These are phyloP conservation scores for Phytophthora nicotianae DNA, from an alignment of 352 stramenopile genomes.

Conservation along the genomic window DNA sequence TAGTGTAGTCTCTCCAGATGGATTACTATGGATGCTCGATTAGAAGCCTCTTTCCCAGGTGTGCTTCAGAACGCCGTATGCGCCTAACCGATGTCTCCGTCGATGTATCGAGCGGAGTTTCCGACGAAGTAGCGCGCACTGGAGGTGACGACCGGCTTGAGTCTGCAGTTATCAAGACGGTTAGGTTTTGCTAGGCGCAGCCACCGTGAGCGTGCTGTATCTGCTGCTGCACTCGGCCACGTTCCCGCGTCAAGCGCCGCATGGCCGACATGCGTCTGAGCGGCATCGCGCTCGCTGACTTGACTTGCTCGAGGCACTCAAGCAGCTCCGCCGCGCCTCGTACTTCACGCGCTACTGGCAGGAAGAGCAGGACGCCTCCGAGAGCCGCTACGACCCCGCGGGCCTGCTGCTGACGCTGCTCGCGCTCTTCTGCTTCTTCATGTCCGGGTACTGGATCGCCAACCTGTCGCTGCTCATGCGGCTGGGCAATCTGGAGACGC, in stretches of 20 bases:
- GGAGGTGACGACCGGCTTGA: no score
- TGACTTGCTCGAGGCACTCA: conserved; percentile 57
- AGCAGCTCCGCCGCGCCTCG: conserved; percentile 44
- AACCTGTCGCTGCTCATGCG: conserved; percentile 77
- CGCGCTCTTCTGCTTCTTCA: conserved; percentile 70
- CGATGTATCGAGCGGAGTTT: no score
- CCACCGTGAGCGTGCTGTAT: conserved; percentile 48
- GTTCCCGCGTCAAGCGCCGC: conserved; percentile 69
- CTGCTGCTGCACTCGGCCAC: conserved; percentile 62
- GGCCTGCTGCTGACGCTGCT: conserved; percentile 45
- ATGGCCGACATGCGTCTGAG: conserved; percentile 71
- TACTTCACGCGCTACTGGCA: conserved; percentile 51
- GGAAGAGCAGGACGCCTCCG: no score
- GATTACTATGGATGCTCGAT: no score
- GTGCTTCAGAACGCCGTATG: no score
- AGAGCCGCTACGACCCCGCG: conserved; percentile 5
- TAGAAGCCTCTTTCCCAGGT: no score
- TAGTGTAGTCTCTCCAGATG: no score
- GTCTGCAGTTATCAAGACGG: no score
- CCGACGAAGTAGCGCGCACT: no score
- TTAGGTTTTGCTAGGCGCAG: conserved; percentile 53
- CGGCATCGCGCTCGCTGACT: conserved; percentile 66
- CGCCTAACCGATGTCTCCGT: no score
- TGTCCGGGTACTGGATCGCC: conserved; percentile 75
- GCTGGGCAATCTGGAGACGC: conserved; percentile 56